phyloP scores from a whole-genome alignment of 495 filamentous ascomycete species.

The Halenospora varia region DNA sequence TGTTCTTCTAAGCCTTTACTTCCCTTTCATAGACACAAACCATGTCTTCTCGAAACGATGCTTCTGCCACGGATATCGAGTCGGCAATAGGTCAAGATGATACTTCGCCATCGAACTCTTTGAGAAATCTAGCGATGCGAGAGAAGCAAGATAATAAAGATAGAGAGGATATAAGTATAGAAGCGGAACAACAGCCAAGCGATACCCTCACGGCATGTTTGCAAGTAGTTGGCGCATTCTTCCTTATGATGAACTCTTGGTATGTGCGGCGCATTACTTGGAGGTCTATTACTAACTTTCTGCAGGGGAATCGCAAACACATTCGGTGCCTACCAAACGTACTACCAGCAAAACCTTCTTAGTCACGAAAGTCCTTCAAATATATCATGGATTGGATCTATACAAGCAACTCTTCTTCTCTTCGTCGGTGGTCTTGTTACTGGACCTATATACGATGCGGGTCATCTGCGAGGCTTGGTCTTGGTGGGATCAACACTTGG shows the following conservation, averaged over 20 bases:
- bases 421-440: constrained; percentile 62
- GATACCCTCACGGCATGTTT: constrained; percentile 43
- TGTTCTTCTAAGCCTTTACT: background rate
- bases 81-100: background rate
- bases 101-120: background rate
- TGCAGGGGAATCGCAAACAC: constrained; percentile 75
- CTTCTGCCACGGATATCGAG: background rate
- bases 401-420: constrained; percentile 72
- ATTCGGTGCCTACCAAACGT: constrained; percentile 70
- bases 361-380: constrained; percentile 50
- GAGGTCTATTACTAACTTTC: background rate
- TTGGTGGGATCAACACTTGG: constrained; percentile 49
- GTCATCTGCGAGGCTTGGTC: constrained; percentile 45
- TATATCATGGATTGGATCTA: constrained; percentile 73
- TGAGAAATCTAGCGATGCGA: background rate
- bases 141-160: background rate
- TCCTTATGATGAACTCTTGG: constrained; percentile 60
- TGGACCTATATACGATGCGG: constrained; percentile 64
- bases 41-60: background rate
- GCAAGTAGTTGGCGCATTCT: constrained; percentile 51
- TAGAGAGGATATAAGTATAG: background rate
- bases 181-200: constrained; percentile 15
- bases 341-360: constrained; percentile 50
- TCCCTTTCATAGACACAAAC: background rate
- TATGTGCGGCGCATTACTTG: constrained; percentile 19